Conservation (phyloP, 2,329 filamentous ascomycete species). For the Apiospora koreana region DNA sequence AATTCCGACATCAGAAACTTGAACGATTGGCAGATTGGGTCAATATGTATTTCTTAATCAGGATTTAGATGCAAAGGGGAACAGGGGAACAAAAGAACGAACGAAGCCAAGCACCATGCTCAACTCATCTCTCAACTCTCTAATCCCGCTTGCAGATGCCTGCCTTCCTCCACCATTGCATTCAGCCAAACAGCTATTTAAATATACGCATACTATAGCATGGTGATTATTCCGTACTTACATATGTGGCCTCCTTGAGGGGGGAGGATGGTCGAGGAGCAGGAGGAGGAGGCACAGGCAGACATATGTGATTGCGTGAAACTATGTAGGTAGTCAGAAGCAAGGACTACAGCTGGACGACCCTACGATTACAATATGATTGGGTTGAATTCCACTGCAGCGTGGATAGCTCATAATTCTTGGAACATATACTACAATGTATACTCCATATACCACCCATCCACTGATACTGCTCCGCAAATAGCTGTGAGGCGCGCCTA, state of each 20-base stretch:
- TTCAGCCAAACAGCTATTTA: background rate
- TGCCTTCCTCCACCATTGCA: background rate
- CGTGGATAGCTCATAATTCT: background rate
- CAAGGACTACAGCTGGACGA: background rate
- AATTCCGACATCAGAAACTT: background rate
- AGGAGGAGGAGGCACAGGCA: background rate
- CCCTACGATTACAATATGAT: background rate
- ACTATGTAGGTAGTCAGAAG: background rate
- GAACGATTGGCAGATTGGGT: background rate
- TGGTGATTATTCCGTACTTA: background rate
- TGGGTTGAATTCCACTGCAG: background rate
- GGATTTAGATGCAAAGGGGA: background rate
- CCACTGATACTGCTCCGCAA: background rate
- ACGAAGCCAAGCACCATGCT: background rate
- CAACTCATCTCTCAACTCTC: background rate
- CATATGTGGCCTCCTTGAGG: background rate
- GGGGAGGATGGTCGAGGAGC: background rate
- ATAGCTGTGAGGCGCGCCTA: background rate
- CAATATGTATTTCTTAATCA: background rate
- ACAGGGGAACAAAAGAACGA: background rate
- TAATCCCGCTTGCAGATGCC: background rate
- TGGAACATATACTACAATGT: background rate
- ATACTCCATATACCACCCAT: background rate
- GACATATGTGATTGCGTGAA: background rate
- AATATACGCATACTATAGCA: background rate